A percentile compares a stretch with the other conserved stretches of the same genome.
Evolutionary conservation across 2,329 filamentous ascomycete genomes (phyloP).

Genomic region (Nothophoma quercina): DNA sequence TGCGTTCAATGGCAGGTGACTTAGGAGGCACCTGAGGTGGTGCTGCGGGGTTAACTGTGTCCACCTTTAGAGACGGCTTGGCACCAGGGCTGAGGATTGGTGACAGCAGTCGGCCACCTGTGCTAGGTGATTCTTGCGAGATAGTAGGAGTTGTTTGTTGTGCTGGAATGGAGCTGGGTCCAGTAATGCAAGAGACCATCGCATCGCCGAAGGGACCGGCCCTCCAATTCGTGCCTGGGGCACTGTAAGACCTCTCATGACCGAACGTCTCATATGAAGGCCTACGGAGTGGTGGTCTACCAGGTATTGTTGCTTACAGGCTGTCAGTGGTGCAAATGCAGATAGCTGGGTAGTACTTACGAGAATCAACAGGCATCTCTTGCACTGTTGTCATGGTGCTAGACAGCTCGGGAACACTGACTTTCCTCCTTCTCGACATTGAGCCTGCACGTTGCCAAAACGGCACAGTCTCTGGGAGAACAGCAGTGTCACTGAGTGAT

Average conservation of each 20-base stretch:
- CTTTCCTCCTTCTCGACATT: constrained; percentile 49
- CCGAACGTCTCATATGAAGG: constrained; percentile 43
- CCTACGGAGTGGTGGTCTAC: constrained; percentile 49
- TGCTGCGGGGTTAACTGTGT: constrained; percentile 37
- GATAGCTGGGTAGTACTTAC: constrained; percentile 35
- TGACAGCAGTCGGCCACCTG: constrained; percentile 25
- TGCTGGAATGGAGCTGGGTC: constrained; percentile 38
- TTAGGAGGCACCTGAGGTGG: constrained; percentile 50
- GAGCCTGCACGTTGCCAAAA: constrained; percentile 49
- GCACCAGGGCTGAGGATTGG: constrained; percentile 47
- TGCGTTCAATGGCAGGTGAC: constrained; percentile 44
- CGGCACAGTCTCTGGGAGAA: constrained; percentile 39
- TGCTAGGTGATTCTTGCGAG: constrained; percentile 26
- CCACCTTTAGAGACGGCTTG: constrained; percentile 42
- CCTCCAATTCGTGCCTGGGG: constrained; percentile 49
- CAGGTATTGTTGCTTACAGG: constrained; percentile 49
- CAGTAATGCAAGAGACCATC: constrained; percentile 49
- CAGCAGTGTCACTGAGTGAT: constrained; percentile 51
- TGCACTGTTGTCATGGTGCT: constrained; percentile 50
- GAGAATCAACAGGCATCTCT: constrained; percentile 49
- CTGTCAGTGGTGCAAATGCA: constrained; percentile 21
- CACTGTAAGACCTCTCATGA: constrained; percentile 51
- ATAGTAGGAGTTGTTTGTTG: constrained; percentile 25
- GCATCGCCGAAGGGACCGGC: constrained; percentile 51
- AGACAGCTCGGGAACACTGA: constrained; percentile 51